These are phyloP conservation scores for Malus hybrid DNA, from an alignment of 331 rosid genomes.

Conservation along the genomic window DNA sequence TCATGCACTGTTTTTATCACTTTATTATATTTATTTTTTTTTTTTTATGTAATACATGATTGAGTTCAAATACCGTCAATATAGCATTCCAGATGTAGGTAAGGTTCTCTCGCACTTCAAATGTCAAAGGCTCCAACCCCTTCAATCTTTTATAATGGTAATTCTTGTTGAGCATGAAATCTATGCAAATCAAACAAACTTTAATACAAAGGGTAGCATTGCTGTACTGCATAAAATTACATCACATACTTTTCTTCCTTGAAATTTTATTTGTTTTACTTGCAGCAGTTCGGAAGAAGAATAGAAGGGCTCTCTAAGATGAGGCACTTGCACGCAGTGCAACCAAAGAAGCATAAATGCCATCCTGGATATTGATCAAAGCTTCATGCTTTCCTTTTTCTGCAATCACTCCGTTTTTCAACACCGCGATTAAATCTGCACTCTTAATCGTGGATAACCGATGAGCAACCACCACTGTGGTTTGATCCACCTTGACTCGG, in stretches of 20 bases:
- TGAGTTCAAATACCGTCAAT: background rate
- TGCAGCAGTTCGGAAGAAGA: background rate
- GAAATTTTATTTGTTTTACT: background rate
- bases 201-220: background rate
- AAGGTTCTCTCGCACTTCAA: background rate
- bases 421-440: constrained; percentile 41
- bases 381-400: constrained; percentile 49
- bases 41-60: background rate
- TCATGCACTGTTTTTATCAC: background rate
- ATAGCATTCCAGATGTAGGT: background rate
- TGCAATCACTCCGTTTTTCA: constrained; percentile 43
- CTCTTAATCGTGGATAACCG: constrained; percentile 34
- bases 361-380: constrained; percentile 30
- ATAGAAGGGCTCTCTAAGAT: constrained; percentile 11
- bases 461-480: constrained; percentile 47
- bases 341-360: constrained; percentile 45
- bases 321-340: constrained; percentile 35
- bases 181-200: background rate
- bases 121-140: background rate
- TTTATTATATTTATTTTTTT: too few relatives aligned
- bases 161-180: background rate
- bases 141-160: background rate
- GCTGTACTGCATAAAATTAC: background rate
- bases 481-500: constrained; percentile 33
- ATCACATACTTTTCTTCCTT: background rate